phyloP scores from a whole-genome alignment of 2,329 filamentous ascomycete species.

The Fusarium continuum region DNA sequence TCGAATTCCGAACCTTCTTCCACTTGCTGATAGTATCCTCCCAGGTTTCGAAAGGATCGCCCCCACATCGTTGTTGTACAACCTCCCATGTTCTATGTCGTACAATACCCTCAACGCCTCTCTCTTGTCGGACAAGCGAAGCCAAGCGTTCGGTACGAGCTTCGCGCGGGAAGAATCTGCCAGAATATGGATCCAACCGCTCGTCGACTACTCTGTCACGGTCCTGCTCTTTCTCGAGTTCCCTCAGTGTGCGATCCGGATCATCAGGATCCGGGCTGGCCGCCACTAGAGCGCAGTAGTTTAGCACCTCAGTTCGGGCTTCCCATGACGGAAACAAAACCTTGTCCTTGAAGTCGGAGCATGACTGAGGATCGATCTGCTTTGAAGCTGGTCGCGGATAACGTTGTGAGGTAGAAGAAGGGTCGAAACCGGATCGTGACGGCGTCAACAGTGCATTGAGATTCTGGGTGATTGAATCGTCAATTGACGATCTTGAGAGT shows the following conservation, averaged over 20 bases:
- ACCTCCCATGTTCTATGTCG: constrained; percentile 83
- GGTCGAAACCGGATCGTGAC: constrained; percentile 76
- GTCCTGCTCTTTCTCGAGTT: constrained; percentile 75
- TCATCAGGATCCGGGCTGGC: constrained; percentile 88
- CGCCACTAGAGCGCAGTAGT: constrained; percentile 89
- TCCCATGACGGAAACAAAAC: constrained; percentile 93
- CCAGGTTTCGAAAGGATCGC: constrained; percentile 65
- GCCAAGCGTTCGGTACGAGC: constrained; percentile 83
- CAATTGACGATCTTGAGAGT: constrained; percentile 82
- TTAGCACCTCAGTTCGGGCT: constrained; percentile 80
- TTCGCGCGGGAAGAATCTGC: constrained; percentile 81
- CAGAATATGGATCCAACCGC: constrained; percentile 90
- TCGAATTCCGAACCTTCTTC: constrained; percentile 53
- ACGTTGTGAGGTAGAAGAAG: constrained; percentile 75
- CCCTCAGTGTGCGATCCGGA: constrained; percentile 75
- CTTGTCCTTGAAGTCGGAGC: constrained; percentile 75
- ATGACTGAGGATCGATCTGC: constrained; percentile 69
- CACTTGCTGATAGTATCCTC: constrained; percentile 72
- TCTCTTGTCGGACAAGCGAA: constrained; percentile 76
- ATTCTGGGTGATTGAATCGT: constrained; percentile 93
- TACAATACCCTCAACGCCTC: constrained; percentile 80
- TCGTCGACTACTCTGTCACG: constrained; percentile 84
- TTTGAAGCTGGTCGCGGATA: constrained; percentile 59
- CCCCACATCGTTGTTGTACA: constrained; percentile 78
- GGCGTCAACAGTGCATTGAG: constrained; percentile 89